Conservation (phyloP, 306 rosid genomes). For the Prunus kanzakura region DNA sequence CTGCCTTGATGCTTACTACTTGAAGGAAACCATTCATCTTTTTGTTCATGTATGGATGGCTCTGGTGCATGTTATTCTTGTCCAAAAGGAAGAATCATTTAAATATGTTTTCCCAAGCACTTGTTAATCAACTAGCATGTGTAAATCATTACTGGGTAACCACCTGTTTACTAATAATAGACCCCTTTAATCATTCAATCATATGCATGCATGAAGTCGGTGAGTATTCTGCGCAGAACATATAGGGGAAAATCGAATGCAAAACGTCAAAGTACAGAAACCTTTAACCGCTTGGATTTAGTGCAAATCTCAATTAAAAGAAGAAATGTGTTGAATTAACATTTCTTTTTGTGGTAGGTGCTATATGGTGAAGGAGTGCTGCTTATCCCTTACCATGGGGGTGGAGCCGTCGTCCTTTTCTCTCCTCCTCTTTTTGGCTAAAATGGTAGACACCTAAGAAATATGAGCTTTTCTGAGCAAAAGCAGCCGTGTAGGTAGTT, state of each 20-base stretch:
- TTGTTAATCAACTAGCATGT: not conserved
- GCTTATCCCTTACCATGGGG: not conserved
- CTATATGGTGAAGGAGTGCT: not conserved
- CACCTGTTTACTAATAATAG: not conserved
- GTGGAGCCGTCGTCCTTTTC: not conserved
- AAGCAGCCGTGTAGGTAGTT: not conserved
- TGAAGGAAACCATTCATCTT: not conserved
- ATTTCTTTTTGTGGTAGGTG: not conserved
- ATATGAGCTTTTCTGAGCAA: not conserved
- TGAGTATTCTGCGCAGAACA: not conserved
- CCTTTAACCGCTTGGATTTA: not conserved
- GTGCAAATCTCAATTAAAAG: not conserved
- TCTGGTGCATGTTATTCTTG: not conserved
- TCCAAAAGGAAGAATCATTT: not conserved
- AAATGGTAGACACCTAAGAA: conserved; percentile 1
- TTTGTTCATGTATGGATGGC: not conserved
- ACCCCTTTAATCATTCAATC: not conserved
- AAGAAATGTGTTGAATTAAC: too few species aligned
- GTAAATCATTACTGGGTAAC: not conserved
- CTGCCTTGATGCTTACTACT: not conserved
- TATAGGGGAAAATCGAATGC: not conserved
- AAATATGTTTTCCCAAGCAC: not conserved
- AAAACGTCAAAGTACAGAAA: not conserved
- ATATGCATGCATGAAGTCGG: not conserved
- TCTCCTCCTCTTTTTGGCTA: not conserved